phyloP scores from a whole-genome alignment of 805 yeast species.

The Yamadazyma insecticola region DNA sequence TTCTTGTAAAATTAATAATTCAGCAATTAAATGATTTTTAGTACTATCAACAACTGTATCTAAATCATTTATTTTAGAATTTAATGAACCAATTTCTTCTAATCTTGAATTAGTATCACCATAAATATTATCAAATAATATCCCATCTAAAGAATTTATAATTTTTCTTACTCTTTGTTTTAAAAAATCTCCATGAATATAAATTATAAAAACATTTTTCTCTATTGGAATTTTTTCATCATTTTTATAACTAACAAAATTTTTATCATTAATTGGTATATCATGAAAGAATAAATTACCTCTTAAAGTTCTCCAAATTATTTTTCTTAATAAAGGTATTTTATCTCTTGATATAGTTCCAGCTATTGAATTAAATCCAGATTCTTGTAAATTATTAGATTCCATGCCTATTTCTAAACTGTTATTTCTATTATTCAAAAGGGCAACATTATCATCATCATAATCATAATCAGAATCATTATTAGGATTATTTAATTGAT shows the following conservation, averaged over 20 bases:
- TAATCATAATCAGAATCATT: constrained; percentile 9
- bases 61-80: constrained; percentile 28
- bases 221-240: constrained; percentile 14
- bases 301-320: constrained; percentile 39
- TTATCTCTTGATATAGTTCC: constrained; percentile 34
- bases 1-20: constrained; percentile 33
- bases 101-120: constrained; percentile 24
- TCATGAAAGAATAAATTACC: constrained; percentile 41
- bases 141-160: constrained; percentile 35
- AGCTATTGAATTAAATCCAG: constrained; percentile 27
- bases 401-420: constrained; percentile 20
- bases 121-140: constrained; percentile 29
- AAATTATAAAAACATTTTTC: constrained; percentile 35
- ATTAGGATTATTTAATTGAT: neutral
- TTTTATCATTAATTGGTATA: constrained; percentile 21
- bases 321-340: constrained; percentile 32
- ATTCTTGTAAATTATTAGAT: constrained; percentile 13
- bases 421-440: constrained; percentile 18
- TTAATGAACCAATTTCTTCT: constrained; percentile 26
- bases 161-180: constrained; percentile 30
- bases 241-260: constrained; percentile 3
- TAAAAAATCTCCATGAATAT: constrained; percentile 37
- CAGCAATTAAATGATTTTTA: constrained; percentile 32
- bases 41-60: constrained; percentile 30
- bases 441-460: constrained; percentile 27